Base-by-base conservation (phyloP, 1,284 basidiomycete species). In the Trichosporon sp. region DNA sequence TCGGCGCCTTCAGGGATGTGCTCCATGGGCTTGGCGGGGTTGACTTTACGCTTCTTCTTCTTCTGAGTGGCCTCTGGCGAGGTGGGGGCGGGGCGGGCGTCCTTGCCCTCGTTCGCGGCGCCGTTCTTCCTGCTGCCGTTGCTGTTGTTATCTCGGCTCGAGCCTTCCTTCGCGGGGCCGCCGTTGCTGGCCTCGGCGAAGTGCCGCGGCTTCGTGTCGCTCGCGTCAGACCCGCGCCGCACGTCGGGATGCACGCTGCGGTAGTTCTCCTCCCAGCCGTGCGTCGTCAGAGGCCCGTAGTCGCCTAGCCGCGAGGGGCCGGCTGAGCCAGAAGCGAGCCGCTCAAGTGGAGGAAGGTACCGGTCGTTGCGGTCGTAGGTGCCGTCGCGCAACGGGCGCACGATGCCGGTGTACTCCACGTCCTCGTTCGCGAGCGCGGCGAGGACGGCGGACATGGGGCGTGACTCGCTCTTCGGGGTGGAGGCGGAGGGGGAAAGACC, bases 1-100 rank as follows among this genome's bases (percentile, higher is more conserved):
- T 77, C 74, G 27, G 70, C 70, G 44, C 65, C 73, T 60, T 72
- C 71, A 32, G 69, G 71, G 32, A 70, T 66, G 34, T 69, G 66
- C 56, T 60, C 56, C 29, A 32, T 60, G 21, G 65, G 60, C 31
- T 62, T 67, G 18, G 66, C 32, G 3, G 64, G 60, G 42, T 65
- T 62, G 21, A 60, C 56, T n/a, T 60, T 60, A 29, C 56, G 56
- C 29, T 60, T 60, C 27, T 60, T 60, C 56, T 60, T 60, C 56
- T 60, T 60, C 56, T 31, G 56, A 5, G 56, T 60, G 15, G 56
- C 56, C 29, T 60, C 56, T 4, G 56, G 56, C 5, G 56, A 60
- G 1, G 56, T 29, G 2, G 56, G 56, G 15, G 56, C 56, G 27
- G 56, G 56, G 12, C 56, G 29, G 2, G 38, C 38, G 15, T 60